These are phyloP conservation scores for Pseudopyricularia javanii DNA, from an alignment of 2,329 filamentous ascomycete genomes.

Conservation along the genomic window DNA sequence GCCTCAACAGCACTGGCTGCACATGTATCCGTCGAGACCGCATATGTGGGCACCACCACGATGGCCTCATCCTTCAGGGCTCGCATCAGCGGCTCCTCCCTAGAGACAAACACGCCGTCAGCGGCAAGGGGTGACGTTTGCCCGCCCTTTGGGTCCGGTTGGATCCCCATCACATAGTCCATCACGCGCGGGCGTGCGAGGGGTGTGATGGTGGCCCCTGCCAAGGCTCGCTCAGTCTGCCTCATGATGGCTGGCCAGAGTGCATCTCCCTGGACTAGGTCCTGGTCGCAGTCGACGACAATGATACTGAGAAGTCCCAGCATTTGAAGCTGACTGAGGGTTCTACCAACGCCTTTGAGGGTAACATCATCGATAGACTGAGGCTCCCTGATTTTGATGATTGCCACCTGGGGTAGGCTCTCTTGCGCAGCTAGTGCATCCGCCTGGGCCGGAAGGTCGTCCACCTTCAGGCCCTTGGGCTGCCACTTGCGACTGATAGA, in stretches of 20 bases:
- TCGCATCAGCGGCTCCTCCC: conserved; percentile 45
- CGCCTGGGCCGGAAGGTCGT: conserved; percentile 5
- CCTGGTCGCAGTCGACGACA: conserved; percentile 59
- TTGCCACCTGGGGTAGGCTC: conserved; percentile 54
- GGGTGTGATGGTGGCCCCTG: not conserved
- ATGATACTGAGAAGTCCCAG: conserved; percentile 75
- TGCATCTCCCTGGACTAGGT: not conserved
- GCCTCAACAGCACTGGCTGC: conserved; percentile 26
- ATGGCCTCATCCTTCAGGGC: conserved; percentile 58
- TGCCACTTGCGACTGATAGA: conserved; percentile 16
- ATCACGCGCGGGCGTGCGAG: conserved; percentile 50
- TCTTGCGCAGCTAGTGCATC: not conserved
- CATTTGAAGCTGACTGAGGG: conserved; percentile 68
- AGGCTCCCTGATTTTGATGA: conserved; percentile 72
- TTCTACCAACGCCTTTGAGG: conserved; percentile 66
- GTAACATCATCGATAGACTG: conserved; percentile 58
- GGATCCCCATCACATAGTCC: conserved; percentile 38
- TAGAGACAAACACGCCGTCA: conserved; percentile 23
- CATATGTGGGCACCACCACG: conserved; percentile 50
- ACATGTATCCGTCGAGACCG: conserved; percentile 26
- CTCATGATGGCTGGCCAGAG: not conserved
- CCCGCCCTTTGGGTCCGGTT: conserved; percentile 6
- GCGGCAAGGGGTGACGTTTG: conserved; percentile 18
- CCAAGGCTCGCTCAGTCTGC: conserved; percentile 2
- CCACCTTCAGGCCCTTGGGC: conserved; percentile 12